These are phyloP conservation scores for Epichloe hybrida DNA, from an alignment of 2,329 filamentous ascomycete genomes.

Conservation along the genomic window DNA sequence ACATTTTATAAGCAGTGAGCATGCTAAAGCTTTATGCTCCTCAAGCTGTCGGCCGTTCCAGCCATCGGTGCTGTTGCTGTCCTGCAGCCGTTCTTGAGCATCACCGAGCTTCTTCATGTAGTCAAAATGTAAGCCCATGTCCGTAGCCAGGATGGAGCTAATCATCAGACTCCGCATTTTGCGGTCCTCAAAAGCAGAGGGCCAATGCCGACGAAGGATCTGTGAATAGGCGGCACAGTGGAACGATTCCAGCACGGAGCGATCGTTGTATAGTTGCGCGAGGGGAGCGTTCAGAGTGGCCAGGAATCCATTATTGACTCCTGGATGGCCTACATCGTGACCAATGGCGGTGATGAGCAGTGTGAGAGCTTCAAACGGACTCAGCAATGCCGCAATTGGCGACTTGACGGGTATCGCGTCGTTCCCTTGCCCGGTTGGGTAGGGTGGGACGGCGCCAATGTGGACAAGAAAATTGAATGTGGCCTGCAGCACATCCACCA, in stretches of 20 bases:
- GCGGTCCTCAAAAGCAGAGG: conserved; percentile 60
- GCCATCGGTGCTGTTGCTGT: conserved; percentile 50
- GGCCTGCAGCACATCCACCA: conserved; percentile 89
- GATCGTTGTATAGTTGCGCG: conserved; percentile 92
- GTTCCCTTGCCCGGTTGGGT: conserved; percentile 29
- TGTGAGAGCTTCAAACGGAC: conserved; percentile 76
- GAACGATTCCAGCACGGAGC: conserved; percentile 91
- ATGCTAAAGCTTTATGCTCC: conserved; percentile 67
- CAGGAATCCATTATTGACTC: conserved; percentile 95
- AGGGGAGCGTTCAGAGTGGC: conserved; percentile 84
- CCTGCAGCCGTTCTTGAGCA: conserved; percentile 63
- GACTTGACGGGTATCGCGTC: conserved; percentile 31
- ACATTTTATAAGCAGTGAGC: conserved; percentile 89
- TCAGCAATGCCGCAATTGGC: conserved; percentile 61
- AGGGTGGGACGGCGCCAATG: conserved; percentile 62
- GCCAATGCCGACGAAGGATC: conserved; percentile 87
- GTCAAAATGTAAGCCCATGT: conserved; percentile 94
- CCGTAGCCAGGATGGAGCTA: conserved; percentile 90
- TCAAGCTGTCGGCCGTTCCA: conserved; percentile 69
- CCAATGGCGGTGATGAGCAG: conserved; percentile 92
- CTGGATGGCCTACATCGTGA: conserved; percentile 93
- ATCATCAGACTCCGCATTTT: conserved; percentile 86
- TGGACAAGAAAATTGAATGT: conserved; percentile 79
- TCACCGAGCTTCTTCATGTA: conserved; percentile 86
- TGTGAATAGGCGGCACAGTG: conserved; percentile 96